Base-by-base conservation (phyloP, 176 grass and related monocot genomes). In the Musa troglodytarum region DNA sequence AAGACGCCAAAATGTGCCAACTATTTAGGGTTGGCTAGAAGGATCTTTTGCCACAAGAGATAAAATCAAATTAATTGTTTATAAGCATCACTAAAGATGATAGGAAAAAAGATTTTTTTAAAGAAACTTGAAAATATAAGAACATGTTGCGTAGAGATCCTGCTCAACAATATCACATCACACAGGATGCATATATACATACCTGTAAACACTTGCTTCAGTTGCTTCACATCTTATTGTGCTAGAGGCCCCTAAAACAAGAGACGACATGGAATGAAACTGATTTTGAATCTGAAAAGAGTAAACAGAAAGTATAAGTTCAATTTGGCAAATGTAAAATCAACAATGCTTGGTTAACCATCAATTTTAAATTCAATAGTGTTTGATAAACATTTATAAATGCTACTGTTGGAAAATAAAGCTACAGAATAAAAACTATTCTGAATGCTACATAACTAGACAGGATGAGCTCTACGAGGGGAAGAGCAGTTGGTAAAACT, bases 151-250 rank as follows among this genome's bases (percentile, higher is more conserved):
- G 21, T 62, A 68, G 8, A 57, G 52, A 57, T 26, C 20, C 63
- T 55, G 54, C 3, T 78, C n/a, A 57, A 52, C 12, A 23, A 74
- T 14, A 73, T 23, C 63, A 19, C 54, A 77, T 23, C 69, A 64
- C 24, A 65, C 10, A 62, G 61, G 64, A 77, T 72, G 22, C 23
- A 78, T 43, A 20, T 86, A 63, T 70, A 53, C 94, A 73, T 90
- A 93, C 90, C 76, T 49, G 74, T 79, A 83, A 74, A 77, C 83
- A 54, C 86, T 93, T 61, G 88, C 59, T 49, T 79, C 22, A 76
- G 87, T 86, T 82, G 86, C 90, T 81, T 84, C 65, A 75, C 83
- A 85, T 81, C 56, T 87, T 70, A 29, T 75, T n/a, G 58, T 56
- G 71, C 80, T 69, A 54, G 65, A 52, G 73, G 75, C 72, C 72